Evolutionary conservation across 805 yeast genomes (phyloP), one percentile per base, ranked within the genome.

Genomic region (Suhomyces kilbournensis): DNA sequence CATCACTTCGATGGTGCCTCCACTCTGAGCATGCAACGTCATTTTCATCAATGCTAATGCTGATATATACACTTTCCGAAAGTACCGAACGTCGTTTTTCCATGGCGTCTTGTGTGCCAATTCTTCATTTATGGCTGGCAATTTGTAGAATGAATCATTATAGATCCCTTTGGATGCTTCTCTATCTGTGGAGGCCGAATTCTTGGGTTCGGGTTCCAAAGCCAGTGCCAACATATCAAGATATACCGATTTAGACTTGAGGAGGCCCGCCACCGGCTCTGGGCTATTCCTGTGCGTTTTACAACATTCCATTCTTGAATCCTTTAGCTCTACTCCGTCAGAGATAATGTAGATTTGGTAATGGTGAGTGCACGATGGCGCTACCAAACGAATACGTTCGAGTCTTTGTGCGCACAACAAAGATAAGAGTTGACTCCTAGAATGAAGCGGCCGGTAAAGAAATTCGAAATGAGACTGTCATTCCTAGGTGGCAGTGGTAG

Each of bases 1-100:
- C 98, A 93, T 93, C 5, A 94, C 83, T 66, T 93, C 99, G 39
- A 90, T 86, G 8, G 86, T 73, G 0, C 96, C 96, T 4, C 97
- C 97, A 0, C 84, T 74, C 22, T 86, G 74, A 1, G 97, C 92
- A 68, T 91, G 97, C 12, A 82, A 73, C 1, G 87, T 68, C 88
- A 91, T 90, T 62, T 90, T 90, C 53, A 81, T 66, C 44, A 88
- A 65, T 0, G 96, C 96, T 28, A 88, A 65, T 1, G 89, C 76
- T 1, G 96, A 87, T 1, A 91, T 77, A 54, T 81, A 78, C 6
- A 80, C 85, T 9, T 78, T 78, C 47, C 76, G 77, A 65, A 88
- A 88, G 60, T 83, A 86, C 45, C 79, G 76, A 1, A 84, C 79
- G 58, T 86, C 80, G 10, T 62, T 63, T 42, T 69, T 71, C 90